phyloP scores from a whole-genome alignment of 2,329 filamentous ascomycete genomes.

The Alternaria consortialis region DNA sequence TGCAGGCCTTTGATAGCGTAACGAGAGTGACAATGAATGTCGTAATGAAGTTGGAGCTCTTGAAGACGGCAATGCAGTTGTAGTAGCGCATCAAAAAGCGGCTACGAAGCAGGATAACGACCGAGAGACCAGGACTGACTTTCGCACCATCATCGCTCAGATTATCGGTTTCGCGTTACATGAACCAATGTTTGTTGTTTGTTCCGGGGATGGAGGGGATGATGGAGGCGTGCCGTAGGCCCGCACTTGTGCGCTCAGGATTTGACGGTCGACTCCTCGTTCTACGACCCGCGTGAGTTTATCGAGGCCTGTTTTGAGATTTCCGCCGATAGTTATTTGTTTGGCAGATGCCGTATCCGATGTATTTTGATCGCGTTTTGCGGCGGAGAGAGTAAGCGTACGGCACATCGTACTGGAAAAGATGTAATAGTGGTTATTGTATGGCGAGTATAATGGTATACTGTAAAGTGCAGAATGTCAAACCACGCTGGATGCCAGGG shows the following conservation, averaged over 20 bases:
- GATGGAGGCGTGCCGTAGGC: slow-evolving; percentile 11
- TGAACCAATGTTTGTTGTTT: background rate
- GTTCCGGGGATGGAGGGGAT: background rate
- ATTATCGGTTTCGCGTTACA: background rate
- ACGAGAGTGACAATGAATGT: background rate
- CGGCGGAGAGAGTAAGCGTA: background rate
- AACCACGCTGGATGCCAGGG: background rate
- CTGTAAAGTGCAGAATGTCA: background rate
- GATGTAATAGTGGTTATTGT: background rate
- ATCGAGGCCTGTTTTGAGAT: slow-evolving; percentile 22
- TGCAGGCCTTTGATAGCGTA: background rate
- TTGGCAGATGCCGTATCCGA: background rate
- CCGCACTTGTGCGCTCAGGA: slow-evolving; percentile 23
- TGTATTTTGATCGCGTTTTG: slow-evolving; percentile 1
- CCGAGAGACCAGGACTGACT: background rate
- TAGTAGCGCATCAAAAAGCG: slow-evolving; percentile 15
- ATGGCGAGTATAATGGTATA: background rate
- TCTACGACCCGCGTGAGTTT: slow-evolving; percentile 15
- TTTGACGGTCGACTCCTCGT: slow-evolving; percentile 22
- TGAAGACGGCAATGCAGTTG: background rate
- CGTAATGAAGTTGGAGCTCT: background rate
- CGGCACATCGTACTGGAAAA: background rate
- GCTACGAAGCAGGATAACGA: background rate
- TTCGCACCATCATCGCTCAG: background rate
- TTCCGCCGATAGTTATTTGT: slow-evolving; percentile 1